Evolutionary conservation across 176 grass and related monocot species (phyloP).

Genomic region (Calamus simplicifolius): DNA sequence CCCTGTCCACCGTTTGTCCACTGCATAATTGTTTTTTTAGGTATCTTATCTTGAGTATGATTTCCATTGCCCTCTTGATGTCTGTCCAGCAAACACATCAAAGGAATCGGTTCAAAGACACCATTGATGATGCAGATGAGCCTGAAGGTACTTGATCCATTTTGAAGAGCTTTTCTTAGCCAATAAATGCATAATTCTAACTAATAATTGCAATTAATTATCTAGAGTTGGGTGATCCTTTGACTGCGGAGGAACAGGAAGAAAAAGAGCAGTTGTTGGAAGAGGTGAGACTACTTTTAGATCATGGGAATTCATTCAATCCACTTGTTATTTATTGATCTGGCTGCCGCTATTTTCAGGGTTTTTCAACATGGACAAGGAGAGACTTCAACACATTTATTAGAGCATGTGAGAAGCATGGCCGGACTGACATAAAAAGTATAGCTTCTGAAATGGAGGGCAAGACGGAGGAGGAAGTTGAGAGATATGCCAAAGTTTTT

Average conservation of each 20-base stretch:
- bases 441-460: constrained; percentile 91
- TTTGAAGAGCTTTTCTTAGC: not conserved
- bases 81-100: constrained; percentile 66
- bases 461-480: constrained; percentile 95
- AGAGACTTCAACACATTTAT: constrained; percentile 93
- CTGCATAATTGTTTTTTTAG: too few relatives aligned
- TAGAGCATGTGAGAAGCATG: constrained; percentile 90
- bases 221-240: constrained; percentile 67
- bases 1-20: too few relatives aligned
- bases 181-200: too few relatives aligned
- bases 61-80: constrained; percentile 10
- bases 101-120: constrained; percentile 77
- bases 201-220: too few relatives aligned
- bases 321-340: too few relatives aligned
- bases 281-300: constrained; percentile 34
- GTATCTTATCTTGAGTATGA: not conserved
- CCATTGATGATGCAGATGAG: constrained; percentile 80
- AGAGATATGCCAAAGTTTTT: constrained; percentile 76
- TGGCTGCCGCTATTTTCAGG: constrained; percentile 28
- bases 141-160: constrained; percentile 44
- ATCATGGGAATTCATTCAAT: not conserved
- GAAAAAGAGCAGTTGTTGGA: constrained; percentile 80
- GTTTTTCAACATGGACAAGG: constrained; percentile 83
- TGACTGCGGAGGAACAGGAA: constrained; percentile 74
- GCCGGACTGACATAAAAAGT: constrained; percentile 78